Conservation (phyloP, 164 flowering plant species). For the Macadamia tetraphylla region DNA sequence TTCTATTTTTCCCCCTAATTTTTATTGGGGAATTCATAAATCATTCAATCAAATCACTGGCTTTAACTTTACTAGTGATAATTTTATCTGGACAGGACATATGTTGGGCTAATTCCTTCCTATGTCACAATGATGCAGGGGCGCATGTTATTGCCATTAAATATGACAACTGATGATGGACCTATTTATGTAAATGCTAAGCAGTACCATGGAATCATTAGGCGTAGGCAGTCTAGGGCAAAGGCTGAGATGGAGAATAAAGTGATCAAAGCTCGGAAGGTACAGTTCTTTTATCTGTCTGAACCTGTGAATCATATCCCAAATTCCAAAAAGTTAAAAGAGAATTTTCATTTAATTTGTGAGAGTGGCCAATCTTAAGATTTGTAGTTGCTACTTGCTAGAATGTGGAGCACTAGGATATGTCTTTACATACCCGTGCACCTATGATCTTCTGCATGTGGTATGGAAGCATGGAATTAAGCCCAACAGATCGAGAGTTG, state of each 20-base stretch:
- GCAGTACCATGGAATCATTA: conserved; percentile 81
- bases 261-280: conserved; percentile 54
- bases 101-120: neutral
- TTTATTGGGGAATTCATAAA: neutral
- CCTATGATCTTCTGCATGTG: too few relatives aligned
- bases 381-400: too few relatives aligned
- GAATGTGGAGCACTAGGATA: neutral
- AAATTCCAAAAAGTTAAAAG: neutral
- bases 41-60: neutral
- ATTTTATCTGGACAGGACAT: neutral
- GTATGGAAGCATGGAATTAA: too few relatives aligned
- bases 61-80: neutral
- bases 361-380: neutral
- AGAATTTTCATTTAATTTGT: neutral
- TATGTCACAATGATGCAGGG: conserved; percentile 31
- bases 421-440: neutral
- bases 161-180: conserved; percentile 48
- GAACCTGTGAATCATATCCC: neutral
- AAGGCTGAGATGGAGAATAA: conserved; percentile 61
- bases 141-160: conserved; percentile 67
- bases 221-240: conserved; percentile 79
- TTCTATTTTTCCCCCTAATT: neutral
- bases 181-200: conserved; percentile 84
- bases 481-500: neutral
- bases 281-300: conserved; percentile 13